phyloP scores from a whole-genome alignment of 2,329 filamentous ascomycete species.

The Xylaria sp. region DNA sequence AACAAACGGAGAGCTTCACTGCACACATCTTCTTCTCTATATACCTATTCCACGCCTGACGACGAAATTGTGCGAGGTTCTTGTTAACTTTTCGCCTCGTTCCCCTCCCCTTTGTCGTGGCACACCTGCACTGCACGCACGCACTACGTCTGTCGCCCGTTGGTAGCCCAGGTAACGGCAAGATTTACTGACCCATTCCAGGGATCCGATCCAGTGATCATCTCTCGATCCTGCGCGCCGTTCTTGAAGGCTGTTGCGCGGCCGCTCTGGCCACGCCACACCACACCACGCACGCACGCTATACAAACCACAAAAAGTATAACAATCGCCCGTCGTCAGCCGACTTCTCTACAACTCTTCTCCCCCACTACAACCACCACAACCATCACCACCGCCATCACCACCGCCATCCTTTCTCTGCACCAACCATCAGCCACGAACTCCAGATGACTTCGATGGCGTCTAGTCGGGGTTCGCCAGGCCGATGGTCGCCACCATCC shows the following conservation, averaged over 20 bases:
- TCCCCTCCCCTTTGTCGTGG: background rate
- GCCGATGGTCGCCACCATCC: constrained; percentile 27
- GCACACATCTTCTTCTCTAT: background rate
- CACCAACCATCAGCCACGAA: background rate
- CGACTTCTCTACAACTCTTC: background rate
- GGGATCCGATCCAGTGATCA: background rate
- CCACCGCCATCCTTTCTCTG: background rate
- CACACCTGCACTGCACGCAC: background rate
- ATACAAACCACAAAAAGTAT: background rate
- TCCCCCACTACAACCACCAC: background rate
- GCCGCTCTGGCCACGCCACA: background rate
- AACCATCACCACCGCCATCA: background rate
- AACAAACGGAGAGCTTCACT: constrained; percentile 8
- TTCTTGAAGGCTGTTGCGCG: background rate
- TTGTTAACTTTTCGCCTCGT: background rate
- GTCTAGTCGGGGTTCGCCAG: constrained; percentile 28
- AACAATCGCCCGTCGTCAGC: background rate
- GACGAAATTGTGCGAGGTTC: no score
- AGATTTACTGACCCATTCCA: no score
- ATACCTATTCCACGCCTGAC: background rate
- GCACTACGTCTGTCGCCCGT: background rate
- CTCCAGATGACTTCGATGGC: constrained; percentile 21
- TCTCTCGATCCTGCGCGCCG: background rate
- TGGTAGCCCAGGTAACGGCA: no score
- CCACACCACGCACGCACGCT: background rate